A percentile compares a stretch with the other conserved stretches of the same genome.
These are phyloP conservation scores for Diaporthe eres DNA, from an alignment of 2,329 filamentous ascomycete genomes.

Conservation along the genomic window DNA sequence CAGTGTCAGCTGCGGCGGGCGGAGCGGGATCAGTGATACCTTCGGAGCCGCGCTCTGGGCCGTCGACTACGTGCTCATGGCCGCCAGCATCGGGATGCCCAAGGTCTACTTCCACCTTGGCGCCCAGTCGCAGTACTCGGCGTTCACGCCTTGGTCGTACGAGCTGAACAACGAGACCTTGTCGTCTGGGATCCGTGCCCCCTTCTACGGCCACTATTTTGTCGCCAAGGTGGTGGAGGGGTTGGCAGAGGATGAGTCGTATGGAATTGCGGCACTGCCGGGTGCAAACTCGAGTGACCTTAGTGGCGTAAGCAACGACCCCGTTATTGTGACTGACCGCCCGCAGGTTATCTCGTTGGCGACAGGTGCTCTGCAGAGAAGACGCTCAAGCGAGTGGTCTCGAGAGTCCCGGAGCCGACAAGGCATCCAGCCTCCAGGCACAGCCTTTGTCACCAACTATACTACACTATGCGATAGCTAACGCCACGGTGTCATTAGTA, in stretches of 20 bases:
- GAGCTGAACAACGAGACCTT: slow-evolving; percentile 50
- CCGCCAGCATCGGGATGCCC: slow-evolving; percentile 52
- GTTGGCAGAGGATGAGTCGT: slow-evolving; percentile 25
- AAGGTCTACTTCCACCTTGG: slow-evolving; percentile 59
- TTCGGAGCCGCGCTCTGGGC: slow-evolving; percentile 65
- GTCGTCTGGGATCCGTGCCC: slow-evolving; percentile 48
- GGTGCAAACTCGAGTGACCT: slow-evolving; percentile 52
- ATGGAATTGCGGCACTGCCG: slow-evolving; percentile 49
- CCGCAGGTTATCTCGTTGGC: not conserved
- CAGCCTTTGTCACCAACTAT: not conserved
- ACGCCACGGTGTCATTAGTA: slow-evolving; percentile 40
- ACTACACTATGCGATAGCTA: not conserved
- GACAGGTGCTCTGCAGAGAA: not conserved
- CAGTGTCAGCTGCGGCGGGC: slow-evolving; percentile 55
- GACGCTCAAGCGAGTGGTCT: not conserved
- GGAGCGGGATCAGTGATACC: slow-evolving; percentile 59
- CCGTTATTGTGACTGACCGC: not conserved
- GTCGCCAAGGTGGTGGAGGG: slow-evolving; percentile 48
- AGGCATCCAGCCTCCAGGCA: not conserved
- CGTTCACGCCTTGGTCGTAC: slow-evolving; percentile 45
- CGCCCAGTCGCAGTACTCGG: slow-evolving; percentile 39
- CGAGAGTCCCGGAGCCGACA: not conserved
- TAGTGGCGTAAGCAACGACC: slow-evolving; percentile 44
- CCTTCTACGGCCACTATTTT: slow-evolving; percentile 55
- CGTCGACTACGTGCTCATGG: slow-evolving; percentile 59